Base-by-base conservation (phyloP, 192 early-diverging fungal species). In the Phycomyces blakesleeanus region DNA sequence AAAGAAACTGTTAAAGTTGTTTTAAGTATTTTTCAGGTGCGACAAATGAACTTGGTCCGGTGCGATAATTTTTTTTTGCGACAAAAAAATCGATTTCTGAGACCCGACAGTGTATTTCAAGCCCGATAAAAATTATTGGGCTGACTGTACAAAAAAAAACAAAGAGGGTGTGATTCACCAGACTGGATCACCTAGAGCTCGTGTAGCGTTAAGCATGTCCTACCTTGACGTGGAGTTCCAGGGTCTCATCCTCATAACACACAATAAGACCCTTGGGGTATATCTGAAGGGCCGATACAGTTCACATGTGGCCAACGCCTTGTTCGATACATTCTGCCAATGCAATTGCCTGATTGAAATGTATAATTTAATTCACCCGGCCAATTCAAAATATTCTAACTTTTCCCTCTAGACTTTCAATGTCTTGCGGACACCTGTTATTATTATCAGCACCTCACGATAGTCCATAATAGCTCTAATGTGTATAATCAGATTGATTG, bases 301-400 rank as follows among this genome's bases (percentile, higher is more conserved):
- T n/a, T n/a, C 87, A 92, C 91, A 92, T 92, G 74, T 91, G 89
- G 77, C 91, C 91, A 51, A 93, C 86, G 29, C 88, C 79, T 67
- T 78, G 81, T 68, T 86, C 91, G n/a, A n/a, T n/a, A 73, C 89
- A 91, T 78, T 93, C 91, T 57, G 89, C 88, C 47, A 93, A 76
- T 2, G 91, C 89, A 52, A 87, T 75, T 20, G 89, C 89, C 62
- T 63, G 1, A 41, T 14, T 51, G 25, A 42, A 26, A 25, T 16
- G 21, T 22, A 42, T 16, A 7, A 34, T 34, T 34, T 34, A 34
- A 34, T 34, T 34, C 29, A 34, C 29, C 29, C 7, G n/a, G 29
- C 29, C 29, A 34, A 34, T 34, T n/a, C n/a, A n/a, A n/a, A n/a
- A n/a, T n/a, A n/a, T n/a, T n/a, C n/a, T 7, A 34, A 34, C 29